Evolutionary conservation across 2,329 filamentous ascomycete genomes (phyloP), one percentile per base, ranked within the genome.

Genomic region (Penicillium sp.): DNA sequence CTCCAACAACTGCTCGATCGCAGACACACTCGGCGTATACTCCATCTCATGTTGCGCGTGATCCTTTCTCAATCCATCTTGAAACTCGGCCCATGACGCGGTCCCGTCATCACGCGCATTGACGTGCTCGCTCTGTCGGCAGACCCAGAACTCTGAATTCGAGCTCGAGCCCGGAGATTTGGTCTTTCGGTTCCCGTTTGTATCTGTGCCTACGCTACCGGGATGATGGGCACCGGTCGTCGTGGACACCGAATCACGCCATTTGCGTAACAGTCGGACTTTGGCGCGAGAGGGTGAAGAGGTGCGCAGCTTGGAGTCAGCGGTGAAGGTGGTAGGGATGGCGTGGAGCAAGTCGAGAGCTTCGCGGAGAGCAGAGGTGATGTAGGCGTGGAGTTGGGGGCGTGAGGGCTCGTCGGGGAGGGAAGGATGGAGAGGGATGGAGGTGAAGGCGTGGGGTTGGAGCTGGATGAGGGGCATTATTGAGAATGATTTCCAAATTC

Each of bases 21-120:
- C 43, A 2, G 55, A 59, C 7, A 70, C 62, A 39, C 59, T 70
- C 5, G 68, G 68, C 28, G 68, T 72, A 54, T 73, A 73, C 29
- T 64, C 65, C 62, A 63, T 61, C 50, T 73, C 71, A 54, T 73
- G 63, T 48, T 64, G 58, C 5, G 67, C 66, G 55, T 73, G 71
- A 13, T 70, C 53, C 8, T 65, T 58, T 28, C 66, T 62, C 38
- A 73, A 46, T 0, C 69, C 66, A 11, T 51, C 53, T 46, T 66
- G 57, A 41, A 73, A 73, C 49, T 73, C 70, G 2, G 55, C 45
- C 58, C 65, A 72, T 5, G 61, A 62, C 4, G 69, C 70, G 6
- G 65, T 67, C 2, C 71, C 70, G 12, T 50, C 37, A 0, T 59
- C 46, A 2, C 52, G 49, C 26, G 51, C 46, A 24, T 67, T 52